Conservation (phyloP, 2,329 filamentous ascomycete species). For the Phyllachora maydis region DNA sequence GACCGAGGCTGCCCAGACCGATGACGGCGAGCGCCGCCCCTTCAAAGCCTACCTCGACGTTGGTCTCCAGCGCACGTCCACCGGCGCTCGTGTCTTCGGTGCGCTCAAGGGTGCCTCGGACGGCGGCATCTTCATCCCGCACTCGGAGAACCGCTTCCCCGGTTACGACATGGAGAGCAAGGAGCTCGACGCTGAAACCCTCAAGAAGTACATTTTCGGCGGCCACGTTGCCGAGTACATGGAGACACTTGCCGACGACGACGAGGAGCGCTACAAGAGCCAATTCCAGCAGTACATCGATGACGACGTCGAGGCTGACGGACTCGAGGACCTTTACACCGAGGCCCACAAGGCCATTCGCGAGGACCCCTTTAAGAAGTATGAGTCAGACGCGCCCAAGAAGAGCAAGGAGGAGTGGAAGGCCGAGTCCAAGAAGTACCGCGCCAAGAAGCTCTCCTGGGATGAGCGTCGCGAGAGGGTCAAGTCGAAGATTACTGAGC, state of each 20-base stretch:
- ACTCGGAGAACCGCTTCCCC: slow-evolving; percentile 99
- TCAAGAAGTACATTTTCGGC: slow-evolving; percentile 98
- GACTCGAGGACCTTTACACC: slow-evolving; percentile 87
- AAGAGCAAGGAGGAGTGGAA: slow-evolving; percentile 98
- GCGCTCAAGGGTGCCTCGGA: slow-evolving; percentile 99
- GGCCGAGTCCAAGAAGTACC: slow-evolving; percentile 84
- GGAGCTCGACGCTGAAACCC: slow-evolving; percentile 91
- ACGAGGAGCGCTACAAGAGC: slow-evolving; percentile 98
- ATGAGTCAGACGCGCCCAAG: slow-evolving; percentile 51
- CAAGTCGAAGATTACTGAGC: slow-evolving; percentile 77
- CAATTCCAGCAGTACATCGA: slow-evolving; percentile 98
- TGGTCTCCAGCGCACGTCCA: slow-evolving; percentile 90
- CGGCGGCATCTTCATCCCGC: slow-evolving; percentile 88
- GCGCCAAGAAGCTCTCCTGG: slow-evolving; percentile 54
- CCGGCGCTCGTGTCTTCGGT: slow-evolving; percentile 95
- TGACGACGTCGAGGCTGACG: slow-evolving; percentile 88
- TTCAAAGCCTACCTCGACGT: slow-evolving; percentile 99
- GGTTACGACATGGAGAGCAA: slow-evolving; percentile 93
- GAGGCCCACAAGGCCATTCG: slow-evolving; percentile 95
- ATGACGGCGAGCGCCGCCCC: slow-evolving; percentile 83
- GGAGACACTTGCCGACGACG: slow-evolving; percentile 97
- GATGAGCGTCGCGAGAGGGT: slow-evolving; percentile 68
- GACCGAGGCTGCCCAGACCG: slow-evolving; percentile 82
- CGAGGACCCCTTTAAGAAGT: slow-evolving; percentile 95
- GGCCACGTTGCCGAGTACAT: slow-evolving; percentile 99